Evolutionary conservation across 495 filamentous ascomycete species (phyloP).

Genomic region (Podospora pseudoanserina): DNA sequence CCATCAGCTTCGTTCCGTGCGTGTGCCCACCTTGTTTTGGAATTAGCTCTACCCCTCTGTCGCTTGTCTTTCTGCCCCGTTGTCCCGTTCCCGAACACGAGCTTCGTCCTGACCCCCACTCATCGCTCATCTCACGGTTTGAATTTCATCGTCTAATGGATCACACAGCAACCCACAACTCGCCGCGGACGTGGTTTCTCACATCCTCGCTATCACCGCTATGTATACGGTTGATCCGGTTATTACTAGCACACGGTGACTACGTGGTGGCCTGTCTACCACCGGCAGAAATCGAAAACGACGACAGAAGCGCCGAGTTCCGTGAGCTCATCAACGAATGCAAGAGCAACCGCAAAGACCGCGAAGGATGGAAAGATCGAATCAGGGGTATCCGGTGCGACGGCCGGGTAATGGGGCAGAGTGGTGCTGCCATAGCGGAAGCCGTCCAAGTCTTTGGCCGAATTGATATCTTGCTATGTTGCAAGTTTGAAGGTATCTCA

Average conservation of each 20-base stretch:
- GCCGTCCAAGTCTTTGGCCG: conserved; percentile 77
- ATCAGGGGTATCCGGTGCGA: conserved; percentile 54
- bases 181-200: conserved; percentile 77
- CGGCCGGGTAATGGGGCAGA: conserved; percentile 55
- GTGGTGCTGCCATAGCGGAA: conserved; percentile 82
- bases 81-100: neutral
- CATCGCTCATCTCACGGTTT: neutral
- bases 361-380: conserved; percentile 56
- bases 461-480: conserved; percentile 85
- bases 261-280: conserved; percentile 74
- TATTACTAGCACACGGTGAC: conserved; percentile 81
- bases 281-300: conserved; percentile 62
- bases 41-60: conserved; percentile 4
- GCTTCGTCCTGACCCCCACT: conserved; percentile 5
- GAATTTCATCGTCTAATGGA: conserved; percentile 35
- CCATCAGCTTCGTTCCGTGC: conserved; percentile 50
- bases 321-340: conserved; percentile 56
- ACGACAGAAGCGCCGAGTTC: conserved; percentile 53
- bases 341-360: conserved; percentile 51
- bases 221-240: conserved; percentile 63
- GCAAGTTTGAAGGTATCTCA: conserved; percentile 60
- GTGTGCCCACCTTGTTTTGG: conserved; percentile 25
- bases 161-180: conserved; percentile 54
- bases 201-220: conserved; percentile 81
- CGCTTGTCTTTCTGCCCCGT: neutral